These are phyloP conservation scores for Plantago ovata DNA, from an alignment of 257 asterid genomes.

Conservation along the genomic window DNA sequence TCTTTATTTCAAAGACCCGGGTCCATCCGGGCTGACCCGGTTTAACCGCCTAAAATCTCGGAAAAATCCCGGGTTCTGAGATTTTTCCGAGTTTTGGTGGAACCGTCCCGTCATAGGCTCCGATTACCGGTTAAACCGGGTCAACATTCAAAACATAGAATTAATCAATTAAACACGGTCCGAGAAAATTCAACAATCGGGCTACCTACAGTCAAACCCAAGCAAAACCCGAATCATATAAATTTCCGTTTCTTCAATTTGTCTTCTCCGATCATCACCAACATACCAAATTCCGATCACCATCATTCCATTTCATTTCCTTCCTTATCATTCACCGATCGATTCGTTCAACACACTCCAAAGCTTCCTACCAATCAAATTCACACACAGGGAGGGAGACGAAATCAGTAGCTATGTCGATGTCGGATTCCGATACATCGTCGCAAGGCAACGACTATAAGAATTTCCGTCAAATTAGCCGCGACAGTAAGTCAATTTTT, in stretches of 20 bases:
- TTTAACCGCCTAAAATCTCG: no score
- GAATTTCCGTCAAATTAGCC: constrained; percentile 54
- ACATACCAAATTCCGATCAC: constrained; percentile 8
- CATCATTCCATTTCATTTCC: neutral
- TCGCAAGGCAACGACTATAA: constrained; percentile 58
- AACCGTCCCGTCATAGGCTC: no score
- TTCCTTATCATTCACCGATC: neutral
- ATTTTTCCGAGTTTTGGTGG: no score
- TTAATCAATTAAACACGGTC: neutral
- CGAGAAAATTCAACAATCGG: neutral
- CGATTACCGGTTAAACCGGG: no score
- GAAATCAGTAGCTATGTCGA: constrained; percentile 37
- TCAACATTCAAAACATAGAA: no score
- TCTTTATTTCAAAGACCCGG: no score
- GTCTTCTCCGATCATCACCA: no score
- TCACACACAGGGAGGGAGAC: neutral
- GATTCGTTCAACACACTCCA: no score
- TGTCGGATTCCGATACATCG: constrained; percentile 63
- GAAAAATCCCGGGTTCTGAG: no score
- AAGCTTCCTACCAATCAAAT: neutral
- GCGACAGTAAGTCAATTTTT: constrained; percentile 45
- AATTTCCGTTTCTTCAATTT: no score
- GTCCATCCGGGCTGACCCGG: no score
- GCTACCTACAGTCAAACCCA: constrained; percentile 15
- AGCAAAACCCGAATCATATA: constrained; percentile 3